Percentiles rank a stretch among this genome's conserved stretches.
Conservation (phyloP, 371 early-diverging fungal species). For the Zancudomyces culisetae region DNA sequence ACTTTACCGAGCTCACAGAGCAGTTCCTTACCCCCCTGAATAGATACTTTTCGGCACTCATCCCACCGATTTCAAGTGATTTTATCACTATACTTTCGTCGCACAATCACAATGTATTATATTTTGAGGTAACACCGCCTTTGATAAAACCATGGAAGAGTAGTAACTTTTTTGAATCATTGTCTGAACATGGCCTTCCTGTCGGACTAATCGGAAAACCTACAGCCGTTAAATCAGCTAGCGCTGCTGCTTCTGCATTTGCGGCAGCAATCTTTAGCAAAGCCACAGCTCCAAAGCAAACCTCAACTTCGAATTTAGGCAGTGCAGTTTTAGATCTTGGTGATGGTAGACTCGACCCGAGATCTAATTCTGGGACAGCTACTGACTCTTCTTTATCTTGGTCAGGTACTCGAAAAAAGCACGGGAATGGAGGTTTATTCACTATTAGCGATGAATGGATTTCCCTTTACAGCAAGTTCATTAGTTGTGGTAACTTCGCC, state of each 20-base stretch:
- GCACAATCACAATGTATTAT: neutral
- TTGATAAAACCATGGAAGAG: conserved; percentile 13
- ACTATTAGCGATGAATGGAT: conserved; percentile 21
- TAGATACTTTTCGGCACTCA: conserved; percentile 70
- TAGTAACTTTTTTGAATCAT: conserved; percentile 18
- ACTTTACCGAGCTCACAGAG: conserved; percentile 84
- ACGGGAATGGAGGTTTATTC: no score
- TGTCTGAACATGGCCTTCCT: conserved; percentile 17
- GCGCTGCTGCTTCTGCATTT: conserved; percentile 1
- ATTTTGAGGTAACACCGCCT: neutral
- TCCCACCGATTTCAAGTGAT: conserved; percentile 29
- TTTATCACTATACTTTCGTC: neutral
- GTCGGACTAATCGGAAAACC: neutral
- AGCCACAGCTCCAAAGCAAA: neutral
- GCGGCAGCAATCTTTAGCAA: neutral
- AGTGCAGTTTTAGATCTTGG: conserved; percentile 10
- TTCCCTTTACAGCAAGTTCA: conserved; percentile 69
- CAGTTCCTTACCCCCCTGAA: conserved; percentile 87
- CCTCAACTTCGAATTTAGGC: conserved; percentile 13
- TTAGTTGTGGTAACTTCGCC: conserved; percentile 86
- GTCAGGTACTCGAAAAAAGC: neutral
- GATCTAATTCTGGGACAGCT: no score
- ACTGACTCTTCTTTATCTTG: neutral
- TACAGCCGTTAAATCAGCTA: conserved; percentile 1
- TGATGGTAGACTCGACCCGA: neutral